Evolutionary conservation across 768 basidiomycete genomes (phyloP).

Genomic region (Lentinula sp.): DNA sequence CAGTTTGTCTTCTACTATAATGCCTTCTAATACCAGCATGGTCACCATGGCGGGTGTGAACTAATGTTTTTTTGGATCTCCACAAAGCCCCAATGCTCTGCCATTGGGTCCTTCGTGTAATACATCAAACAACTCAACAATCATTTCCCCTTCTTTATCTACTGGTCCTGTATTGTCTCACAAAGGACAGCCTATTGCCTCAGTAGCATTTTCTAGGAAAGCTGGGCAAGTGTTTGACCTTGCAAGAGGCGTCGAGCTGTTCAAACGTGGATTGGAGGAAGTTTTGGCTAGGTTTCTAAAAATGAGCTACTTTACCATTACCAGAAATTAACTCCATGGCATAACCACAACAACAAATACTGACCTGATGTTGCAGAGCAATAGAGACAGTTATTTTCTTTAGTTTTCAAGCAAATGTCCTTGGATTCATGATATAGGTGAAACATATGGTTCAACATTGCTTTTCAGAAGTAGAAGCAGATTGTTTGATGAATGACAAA

Average conservation of each 20-base stretch:
- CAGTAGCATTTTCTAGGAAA: conserved; percentile 30
- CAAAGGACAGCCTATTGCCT: conserved; percentile 26
- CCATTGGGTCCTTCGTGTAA: conserved; percentile 27
- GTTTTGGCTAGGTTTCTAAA: conserved; percentile 79
- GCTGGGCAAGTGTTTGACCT: conserved; percentile 80
- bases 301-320: too few species aligned
- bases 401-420: too few species aligned
- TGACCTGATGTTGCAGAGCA: too few species aligned
- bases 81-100: neutral
- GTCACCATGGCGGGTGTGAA: neutral
- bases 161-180: conserved; percentile 44
- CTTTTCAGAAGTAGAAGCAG: too few species aligned
- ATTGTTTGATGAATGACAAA: too few species aligned
- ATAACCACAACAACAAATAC: too few species aligned
- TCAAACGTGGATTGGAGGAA: conserved; percentile 85
- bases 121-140: conserved; percentile 36
- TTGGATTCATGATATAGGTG: too few species aligned
- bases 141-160: neutral
- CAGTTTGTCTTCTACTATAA: neutral
- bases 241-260: conserved; percentile 75
- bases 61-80: neutral
- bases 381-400: too few species aligned
- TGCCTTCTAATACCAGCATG: neutral
- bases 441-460: too few species aligned
- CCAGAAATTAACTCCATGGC: too few species aligned